Conservation (phyloP, 192 early-diverging fungal species). For the Geranomyces michiganensis region DNA sequence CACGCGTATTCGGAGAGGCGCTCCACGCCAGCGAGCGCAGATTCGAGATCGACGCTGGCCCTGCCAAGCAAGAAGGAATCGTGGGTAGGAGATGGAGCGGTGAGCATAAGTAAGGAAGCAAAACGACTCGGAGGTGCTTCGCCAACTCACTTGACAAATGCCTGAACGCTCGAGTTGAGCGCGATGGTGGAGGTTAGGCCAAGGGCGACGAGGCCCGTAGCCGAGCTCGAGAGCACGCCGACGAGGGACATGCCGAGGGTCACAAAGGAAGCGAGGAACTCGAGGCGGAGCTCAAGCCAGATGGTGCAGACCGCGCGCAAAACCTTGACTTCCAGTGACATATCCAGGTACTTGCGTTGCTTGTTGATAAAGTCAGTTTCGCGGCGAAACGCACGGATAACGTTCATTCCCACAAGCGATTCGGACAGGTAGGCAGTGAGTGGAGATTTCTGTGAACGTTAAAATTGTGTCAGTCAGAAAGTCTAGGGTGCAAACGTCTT, state of each 20-base stretch:
- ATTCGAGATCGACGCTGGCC: not conserved
- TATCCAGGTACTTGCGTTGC: not conserved
- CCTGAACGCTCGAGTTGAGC: not conserved
- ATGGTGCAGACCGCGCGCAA: not conserved
- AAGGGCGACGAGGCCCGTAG: not conserved
- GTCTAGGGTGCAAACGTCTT: not conserved
- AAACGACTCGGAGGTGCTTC: not conserved
- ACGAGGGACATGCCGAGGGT: not conserved
- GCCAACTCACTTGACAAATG: not conserved
- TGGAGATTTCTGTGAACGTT: conserved; percentile 20
- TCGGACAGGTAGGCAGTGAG: conserved; percentile 34
- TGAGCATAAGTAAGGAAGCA: not conserved
- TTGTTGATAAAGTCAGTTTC: not conserved
- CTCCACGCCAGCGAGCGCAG: conserved; percentile 56
- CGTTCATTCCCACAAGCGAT: conserved; percentile 33
- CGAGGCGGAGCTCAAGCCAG: conserved; percentile 35
- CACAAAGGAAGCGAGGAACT: not conserved
- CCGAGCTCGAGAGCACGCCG: not conserved
- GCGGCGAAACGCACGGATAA: conserved; percentile 15
- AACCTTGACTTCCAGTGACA: conserved; percentile 5
- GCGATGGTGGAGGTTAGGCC: not conserved
- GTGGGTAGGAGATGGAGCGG: not conserved
- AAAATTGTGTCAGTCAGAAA: not conserved
- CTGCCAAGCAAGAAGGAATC: not conserved
- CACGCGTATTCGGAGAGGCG: conserved; percentile 51